phyloP scores from a whole-genome alignment of 768 basidiomycete genomes.

The Leccinum boreale region DNA sequence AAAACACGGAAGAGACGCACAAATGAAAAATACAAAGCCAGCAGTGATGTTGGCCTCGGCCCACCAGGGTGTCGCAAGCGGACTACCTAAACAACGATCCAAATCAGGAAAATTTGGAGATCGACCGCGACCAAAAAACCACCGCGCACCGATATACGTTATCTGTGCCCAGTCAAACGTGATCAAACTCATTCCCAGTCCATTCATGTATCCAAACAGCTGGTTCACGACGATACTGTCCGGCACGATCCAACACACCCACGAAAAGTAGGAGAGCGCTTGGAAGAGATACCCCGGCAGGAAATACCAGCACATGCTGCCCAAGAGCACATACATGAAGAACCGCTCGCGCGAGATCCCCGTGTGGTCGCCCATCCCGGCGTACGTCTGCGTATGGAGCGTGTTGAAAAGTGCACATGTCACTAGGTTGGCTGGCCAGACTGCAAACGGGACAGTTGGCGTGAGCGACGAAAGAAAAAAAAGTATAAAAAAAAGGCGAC shows the following conservation, averaged over 20 bases:
- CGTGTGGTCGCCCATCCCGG: conserved; percentile 41
- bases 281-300: conserved; percentile 74
- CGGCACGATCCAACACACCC: conserved; percentile 69
- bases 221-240: conserved; percentile 68
- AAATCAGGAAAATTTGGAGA: background rate
- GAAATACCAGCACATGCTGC: conserved; percentile 45
- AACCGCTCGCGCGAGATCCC: conserved; percentile 55
- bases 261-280: conserved; percentile 60
- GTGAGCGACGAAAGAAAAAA: background rate
- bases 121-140: background rate
- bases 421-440: conserved; percentile 74
- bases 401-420: conserved; percentile 73
- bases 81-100: conserved; percentile 31
- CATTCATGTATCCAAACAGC: conserved; percentile 60
- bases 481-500: background rate
- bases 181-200: conserved; percentile 67
- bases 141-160: conserved; percentile 26
- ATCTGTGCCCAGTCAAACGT: conserved; percentile 85
- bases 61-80: conserved; percentile 82
- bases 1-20: conserved; percentile 29
- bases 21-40: conserved; percentile 70
- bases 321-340: conserved; percentile 43
- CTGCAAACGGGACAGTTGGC: conserved; percentile 39
- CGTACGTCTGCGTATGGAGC: conserved; percentile 53
- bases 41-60: conserved; percentile 66